phyloP scores from a whole-genome alignment of 805 yeast genomes.

The Lachancea fermentati region DNA sequence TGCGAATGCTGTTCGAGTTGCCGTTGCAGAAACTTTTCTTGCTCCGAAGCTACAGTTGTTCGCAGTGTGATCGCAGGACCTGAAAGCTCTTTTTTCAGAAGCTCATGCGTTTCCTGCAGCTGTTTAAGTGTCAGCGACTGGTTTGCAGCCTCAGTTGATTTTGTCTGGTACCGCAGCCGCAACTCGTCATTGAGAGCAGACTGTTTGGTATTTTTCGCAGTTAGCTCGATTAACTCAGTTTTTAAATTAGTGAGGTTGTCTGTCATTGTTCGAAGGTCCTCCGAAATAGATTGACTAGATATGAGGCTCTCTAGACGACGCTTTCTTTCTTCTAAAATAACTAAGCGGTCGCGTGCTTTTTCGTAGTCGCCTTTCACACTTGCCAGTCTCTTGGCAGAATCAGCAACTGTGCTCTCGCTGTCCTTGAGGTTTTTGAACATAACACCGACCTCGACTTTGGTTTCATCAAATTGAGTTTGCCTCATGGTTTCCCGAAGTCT shows the following conservation, averaged over 20 bases:
- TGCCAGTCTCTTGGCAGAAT: constrained; percentile 24
- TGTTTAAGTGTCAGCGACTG: constrained; percentile 27
- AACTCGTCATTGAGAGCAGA: constrained; percentile 27
- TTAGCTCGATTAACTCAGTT: constrained; percentile 40
- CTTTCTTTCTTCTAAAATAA: constrained; percentile 10
- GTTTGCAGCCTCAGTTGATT: constrained; percentile 45
- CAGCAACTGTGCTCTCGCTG: constrained; percentile 18
- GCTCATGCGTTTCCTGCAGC: constrained; percentile 22
- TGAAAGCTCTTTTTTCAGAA: constrained; percentile 26
- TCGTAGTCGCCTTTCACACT: constrained; percentile 18
- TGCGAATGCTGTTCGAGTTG: constrained; percentile 13
- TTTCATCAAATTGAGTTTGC: constrained; percentile 37
- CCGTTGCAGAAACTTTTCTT: constrained; percentile 12
- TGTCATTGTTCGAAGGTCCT: constrained; percentile 9
- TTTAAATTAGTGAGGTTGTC: constrained; percentile 18
- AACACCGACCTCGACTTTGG: constrained; percentile 37
- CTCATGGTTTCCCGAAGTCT: constrained; percentile 36
- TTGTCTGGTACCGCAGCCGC: constrained; percentile 40
- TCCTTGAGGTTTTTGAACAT: constrained; percentile 34
- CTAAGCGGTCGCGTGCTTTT: constrained; percentile 12
- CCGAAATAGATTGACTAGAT: constrained; percentile 7
- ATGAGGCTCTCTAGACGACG: constrained; percentile 10
- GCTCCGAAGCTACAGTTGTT: constrained; percentile 6
- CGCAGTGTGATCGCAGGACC: constrained; percentile 34
- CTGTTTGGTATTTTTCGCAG: constrained; percentile 42